Conservation (phyloP, 768 basidiomycete species). For the Hypholoma sublateritium region DNA sequence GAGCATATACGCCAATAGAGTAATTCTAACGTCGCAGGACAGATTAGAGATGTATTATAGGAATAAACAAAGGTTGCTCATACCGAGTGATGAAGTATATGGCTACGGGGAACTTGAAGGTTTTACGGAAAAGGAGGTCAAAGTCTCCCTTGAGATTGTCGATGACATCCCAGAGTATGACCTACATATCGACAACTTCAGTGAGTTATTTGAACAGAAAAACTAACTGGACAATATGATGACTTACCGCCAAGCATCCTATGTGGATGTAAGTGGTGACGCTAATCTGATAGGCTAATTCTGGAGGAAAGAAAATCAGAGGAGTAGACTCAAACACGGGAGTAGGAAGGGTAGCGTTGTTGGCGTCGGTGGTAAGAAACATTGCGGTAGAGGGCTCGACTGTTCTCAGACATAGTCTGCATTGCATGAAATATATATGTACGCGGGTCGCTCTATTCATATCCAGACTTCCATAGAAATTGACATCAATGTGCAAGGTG, state of each 20-base stretch:
- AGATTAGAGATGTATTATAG: too few species aligned
- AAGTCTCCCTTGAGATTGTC: slow-evolving; percentile 14
- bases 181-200: slow-evolving; percentile 1
- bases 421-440: too few species aligned
- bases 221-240: slow-evolving; percentile 3
- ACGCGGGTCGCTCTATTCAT: too few species aligned
- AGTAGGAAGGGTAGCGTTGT: neutral
- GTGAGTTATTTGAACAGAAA: slow-evolving; percentile 1
- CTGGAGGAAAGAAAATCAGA: slow-evolving; percentile 8
- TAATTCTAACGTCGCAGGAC: too few species aligned
- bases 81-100: slow-evolving; percentile 18
- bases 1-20: slow-evolving; percentile 13
- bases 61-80: too few species aligned
- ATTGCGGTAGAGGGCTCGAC: neutral
- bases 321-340: slow-evolving; percentile 7
- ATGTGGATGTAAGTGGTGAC: slow-evolving; percentile 9
- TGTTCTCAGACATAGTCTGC: neutral
- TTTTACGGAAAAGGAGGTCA: slow-evolving; percentile 7
- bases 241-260: slow-evolving; percentile 6
- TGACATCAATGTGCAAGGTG: too few species aligned
- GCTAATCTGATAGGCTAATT: slow-evolving; percentile 5
- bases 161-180: slow-evolving; percentile 15
- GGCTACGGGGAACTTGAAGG: slow-evolving; percentile 7
- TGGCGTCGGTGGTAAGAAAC: neutral
- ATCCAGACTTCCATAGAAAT: too few species aligned